phyloP scores from a whole-genome alignment of 306 rosid genomes.

The Vigna reflexopilosa region DNA sequence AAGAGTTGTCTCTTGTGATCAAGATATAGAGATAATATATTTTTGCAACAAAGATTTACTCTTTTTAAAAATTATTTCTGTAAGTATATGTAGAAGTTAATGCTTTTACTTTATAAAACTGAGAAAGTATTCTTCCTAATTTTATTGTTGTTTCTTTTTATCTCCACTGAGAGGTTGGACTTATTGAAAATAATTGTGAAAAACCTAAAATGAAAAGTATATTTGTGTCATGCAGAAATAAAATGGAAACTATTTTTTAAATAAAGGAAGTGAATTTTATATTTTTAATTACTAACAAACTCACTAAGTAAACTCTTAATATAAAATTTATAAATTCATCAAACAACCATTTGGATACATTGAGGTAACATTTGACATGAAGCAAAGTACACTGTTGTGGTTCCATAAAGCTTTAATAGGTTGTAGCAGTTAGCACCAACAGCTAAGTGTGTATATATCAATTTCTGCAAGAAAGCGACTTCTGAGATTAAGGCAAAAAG shows the following conservation, averaged over 20 bases:
- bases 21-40: not conserved
- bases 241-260: too few species aligned
- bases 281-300: too few species aligned
- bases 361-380: not conserved
- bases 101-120: not conserved
- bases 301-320: too few species aligned
- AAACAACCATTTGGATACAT: not conserved
- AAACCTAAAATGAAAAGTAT: too few species aligned
- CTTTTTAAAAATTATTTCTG: too few species aligned
- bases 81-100: not conserved
- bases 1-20: not conserved
- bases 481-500: not conserved
- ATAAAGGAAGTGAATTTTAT: too few species aligned
- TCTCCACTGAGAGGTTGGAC: not conserved
- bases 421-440: not conserved
- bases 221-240: too few species aligned
- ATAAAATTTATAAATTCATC: too few species aligned
- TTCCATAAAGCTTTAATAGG: not conserved
- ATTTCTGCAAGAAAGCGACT: constrained; percentile 10
- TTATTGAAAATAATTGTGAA: too few species aligned
- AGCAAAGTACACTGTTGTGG: not conserved
- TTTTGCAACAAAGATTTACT: not conserved
- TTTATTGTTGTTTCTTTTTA: not conserved
- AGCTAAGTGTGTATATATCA: not conserved
- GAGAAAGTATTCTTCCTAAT: not conserved